Conservation (phyloP, 2,329 filamentous ascomycete species). For the Aspergillus sp. region DNA sequence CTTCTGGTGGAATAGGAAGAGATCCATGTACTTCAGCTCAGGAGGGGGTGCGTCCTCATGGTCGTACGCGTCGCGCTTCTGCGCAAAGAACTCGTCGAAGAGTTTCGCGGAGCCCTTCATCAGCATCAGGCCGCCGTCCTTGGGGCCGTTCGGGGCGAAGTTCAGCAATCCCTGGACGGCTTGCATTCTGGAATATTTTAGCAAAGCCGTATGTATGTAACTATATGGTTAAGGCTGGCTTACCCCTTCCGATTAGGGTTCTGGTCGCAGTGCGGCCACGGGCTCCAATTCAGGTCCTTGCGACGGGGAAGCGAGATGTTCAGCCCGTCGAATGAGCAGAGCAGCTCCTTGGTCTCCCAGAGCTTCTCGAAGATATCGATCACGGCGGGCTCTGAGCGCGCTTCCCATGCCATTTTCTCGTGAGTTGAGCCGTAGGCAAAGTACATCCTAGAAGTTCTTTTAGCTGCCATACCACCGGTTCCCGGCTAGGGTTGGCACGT, state of each 20-base stretch:
- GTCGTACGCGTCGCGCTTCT: not conserved
- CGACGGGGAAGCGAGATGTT: slow-evolving; percentile 47
- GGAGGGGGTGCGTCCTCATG: slow-evolving; percentile 22
- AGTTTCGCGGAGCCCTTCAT: slow-evolving; percentile 46
- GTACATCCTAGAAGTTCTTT: slow-evolving; percentile 10
- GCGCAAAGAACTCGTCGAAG: slow-evolving; percentile 47
- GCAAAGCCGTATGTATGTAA: not conserved
- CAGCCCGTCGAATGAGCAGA: slow-evolving; percentile 29
- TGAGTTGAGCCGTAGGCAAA: slow-evolving; percentile 38
- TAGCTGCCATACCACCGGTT: no score
- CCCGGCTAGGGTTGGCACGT: no score
- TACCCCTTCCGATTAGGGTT: slow-evolving; percentile 40
- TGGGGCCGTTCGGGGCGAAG: slow-evolving; percentile 44
- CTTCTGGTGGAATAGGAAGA: not conserved
- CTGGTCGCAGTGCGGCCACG: slow-evolving; percentile 51
- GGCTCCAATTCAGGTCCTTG: slow-evolving; percentile 38
- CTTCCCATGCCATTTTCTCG: slow-evolving; percentile 48
- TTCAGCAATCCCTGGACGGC: slow-evolving; percentile 48
- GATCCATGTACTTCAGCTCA: slow-evolving; percentile 19
- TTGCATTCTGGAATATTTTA: slow-evolving; percentile 10
- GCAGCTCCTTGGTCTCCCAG: slow-evolving; percentile 32
- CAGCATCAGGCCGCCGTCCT: slow-evolving; percentile 50
- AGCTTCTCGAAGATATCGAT: slow-evolving; percentile 44
- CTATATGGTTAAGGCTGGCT: not conserved
- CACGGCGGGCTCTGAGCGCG: slow-evolving; percentile 39